These are phyloP conservation scores for Trapa bicornis DNA, from an alignment of 345 rosid species.

Conservation along the genomic window DNA sequence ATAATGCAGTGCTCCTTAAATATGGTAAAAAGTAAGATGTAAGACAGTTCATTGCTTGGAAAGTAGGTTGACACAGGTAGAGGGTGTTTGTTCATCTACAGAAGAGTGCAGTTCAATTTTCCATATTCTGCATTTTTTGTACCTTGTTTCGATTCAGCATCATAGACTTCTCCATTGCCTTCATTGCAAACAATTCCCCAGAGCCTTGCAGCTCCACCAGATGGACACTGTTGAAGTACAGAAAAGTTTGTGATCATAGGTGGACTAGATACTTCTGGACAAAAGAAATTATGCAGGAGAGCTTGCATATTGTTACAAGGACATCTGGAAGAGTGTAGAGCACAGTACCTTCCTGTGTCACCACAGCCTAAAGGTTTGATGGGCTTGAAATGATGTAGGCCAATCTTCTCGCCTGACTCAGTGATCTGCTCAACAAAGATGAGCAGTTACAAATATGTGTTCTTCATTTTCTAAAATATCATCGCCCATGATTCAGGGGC, in stretches of 20 bases:
- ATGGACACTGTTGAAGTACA: constrained; percentile 47
- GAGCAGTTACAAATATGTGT: constrained; percentile 7
- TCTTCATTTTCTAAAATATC: neutral
- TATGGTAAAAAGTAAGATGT: neutral
- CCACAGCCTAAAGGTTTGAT: constrained; percentile 91
- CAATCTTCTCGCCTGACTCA: constrained; percentile 53
- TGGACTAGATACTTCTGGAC: neutral
- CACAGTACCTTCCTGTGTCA: constrained; percentile 83
- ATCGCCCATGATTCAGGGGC: neutral
- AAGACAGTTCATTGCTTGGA: too few relatives aligned
- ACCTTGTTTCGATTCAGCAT: constrained; percentile 95
- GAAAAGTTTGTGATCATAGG: neutral
- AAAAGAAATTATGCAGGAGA: neutral
- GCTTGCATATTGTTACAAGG: neutral
- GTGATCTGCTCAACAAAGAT: constrained; percentile 38
- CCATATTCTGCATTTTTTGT: constrained; percentile 2
- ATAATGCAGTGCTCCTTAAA: neutral
- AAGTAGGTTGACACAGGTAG: neutral
- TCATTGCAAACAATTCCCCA: constrained; percentile 78
- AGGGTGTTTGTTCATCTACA: neutral
- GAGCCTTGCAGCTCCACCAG: constrained; percentile 76
- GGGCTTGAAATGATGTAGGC: constrained; percentile 84
- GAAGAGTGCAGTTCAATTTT: too few relatives aligned
- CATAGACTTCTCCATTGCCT: constrained; percentile 88
- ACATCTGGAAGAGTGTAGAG: neutral